Conservation (phyloP, 2,329 filamentous ascomycete genomes). For the Pseudogymnoascus destructans region DNA sequence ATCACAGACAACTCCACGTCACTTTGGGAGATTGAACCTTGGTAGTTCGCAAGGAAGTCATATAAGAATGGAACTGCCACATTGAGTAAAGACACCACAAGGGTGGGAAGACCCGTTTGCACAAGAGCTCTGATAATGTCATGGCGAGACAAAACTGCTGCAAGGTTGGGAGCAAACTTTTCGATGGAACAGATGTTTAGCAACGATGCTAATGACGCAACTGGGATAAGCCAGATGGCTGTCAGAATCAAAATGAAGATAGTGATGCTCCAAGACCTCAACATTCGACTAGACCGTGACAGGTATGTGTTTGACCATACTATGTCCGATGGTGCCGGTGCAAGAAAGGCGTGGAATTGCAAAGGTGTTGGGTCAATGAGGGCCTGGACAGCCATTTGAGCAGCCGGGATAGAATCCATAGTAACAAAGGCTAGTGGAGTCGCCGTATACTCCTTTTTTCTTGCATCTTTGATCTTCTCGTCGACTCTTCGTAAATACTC, state of each 20-base stretch:
- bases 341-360: conserved; percentile 69
- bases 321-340: conserved; percentile 83
- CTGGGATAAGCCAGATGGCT: conserved; percentile 74
- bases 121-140: conserved; percentile 62
- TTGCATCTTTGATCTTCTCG: conserved; percentile 54
- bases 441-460: conserved; percentile 62
- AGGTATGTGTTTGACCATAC: conserved; percentile 91
- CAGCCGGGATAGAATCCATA: conserved; percentile 87
- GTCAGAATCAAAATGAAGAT: conserved; percentile 70
- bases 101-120: conserved; percentile 75
- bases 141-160: conserved; percentile 52
- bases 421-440: conserved; percentile 89
- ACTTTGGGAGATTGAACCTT: conserved; percentile 90
- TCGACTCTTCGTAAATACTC: conserved; percentile 71
- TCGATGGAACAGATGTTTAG: conserved; percentile 71
- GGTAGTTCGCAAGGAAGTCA: conserved; percentile 77
- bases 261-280: conserved; percentile 74
- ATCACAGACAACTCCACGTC: conserved; percentile 91
- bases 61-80: conserved; percentile 87
- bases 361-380: conserved; percentile 83
- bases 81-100: conserved; percentile 76
- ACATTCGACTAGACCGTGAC: conserved; percentile 56
- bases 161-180: conserved; percentile 52
- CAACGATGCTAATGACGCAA: conserved; percentile 65
- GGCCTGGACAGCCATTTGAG: conserved; percentile 92